These are phyloP conservation scores for Sugiyamaella valdiviana DNA, from an alignment of 805 yeast genomes.

Conservation along the genomic window DNA sequence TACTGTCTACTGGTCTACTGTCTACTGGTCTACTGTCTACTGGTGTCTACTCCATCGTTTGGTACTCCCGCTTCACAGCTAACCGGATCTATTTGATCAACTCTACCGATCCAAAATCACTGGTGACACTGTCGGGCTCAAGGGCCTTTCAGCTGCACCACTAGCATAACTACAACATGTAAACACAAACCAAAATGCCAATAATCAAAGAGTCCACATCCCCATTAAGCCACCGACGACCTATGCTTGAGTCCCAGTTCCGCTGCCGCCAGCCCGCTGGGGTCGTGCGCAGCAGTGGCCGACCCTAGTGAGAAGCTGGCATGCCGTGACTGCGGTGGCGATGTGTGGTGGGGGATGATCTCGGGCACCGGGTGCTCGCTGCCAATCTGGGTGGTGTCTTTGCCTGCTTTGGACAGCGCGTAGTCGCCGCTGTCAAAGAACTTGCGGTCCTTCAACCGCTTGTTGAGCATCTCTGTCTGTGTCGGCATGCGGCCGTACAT, in stretches of 20 bases:
- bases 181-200: background rate
- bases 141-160: too few species aligned
- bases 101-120: too few species aligned
- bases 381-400: conserved; percentile 31
- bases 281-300: conserved; percentile 6
- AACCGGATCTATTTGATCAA: too few species aligned
- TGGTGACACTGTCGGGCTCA: too few species aligned
- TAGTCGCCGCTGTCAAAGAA: conserved; percentile 93
- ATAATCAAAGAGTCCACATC: background rate
- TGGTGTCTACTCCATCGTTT: too few species aligned
- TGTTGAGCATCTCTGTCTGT: conserved; percentile 64
- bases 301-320: conserved; percentile 10
- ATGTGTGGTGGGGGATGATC: conserved; percentile 14
- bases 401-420: conserved; percentile 54
- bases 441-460: conserved; percentile 74
- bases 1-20: too few species aligned
- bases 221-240: background rate
- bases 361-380: conserved; percentile 22
- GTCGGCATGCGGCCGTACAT: conserved; percentile 85
- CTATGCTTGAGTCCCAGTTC: conserved; percentile 2
- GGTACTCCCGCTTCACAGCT: too few species aligned
- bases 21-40: too few species aligned
- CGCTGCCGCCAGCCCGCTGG: conserved; percentile 3
- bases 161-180: background rate
- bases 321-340: conserved; percentile 15